phyloP scores from a whole-genome alignment of 2,329 filamentous ascomycete genomes.

The Triangularia setosa region DNA sequence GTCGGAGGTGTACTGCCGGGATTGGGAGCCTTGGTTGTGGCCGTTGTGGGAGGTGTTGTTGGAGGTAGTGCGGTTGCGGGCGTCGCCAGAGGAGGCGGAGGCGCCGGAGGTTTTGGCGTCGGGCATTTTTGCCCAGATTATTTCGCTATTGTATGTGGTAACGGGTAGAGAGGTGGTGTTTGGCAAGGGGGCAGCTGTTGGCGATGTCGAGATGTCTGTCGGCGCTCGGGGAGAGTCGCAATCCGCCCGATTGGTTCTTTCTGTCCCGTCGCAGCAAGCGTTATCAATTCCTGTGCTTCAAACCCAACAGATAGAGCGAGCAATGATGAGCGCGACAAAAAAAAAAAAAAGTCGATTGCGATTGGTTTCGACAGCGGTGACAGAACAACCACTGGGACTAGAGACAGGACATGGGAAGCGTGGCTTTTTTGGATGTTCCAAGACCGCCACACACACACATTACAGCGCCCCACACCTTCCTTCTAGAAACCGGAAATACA shows the following conservation, averaged over 20 bases:
- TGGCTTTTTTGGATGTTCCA: slow-evolving; percentile 3
- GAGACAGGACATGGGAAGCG: slow-evolving; percentile 2
- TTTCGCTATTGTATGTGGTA: background rate
- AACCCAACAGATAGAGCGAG: background rate
- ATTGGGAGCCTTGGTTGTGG: slow-evolving; percentile 73
- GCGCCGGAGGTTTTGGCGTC: slow-evolving; percentile 53
- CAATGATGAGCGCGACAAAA: background rate
- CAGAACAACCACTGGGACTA: background rate
- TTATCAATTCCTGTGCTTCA: background rate
- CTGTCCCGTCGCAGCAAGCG: background rate
- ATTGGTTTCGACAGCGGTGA: background rate
- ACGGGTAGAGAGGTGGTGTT: background rate
- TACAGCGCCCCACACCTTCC: background rate
- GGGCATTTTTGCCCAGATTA: slow-evolving; percentile 34
- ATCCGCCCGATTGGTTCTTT: background rate
- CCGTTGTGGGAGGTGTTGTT: slow-evolving; percentile 42
- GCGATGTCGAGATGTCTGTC: background rate
- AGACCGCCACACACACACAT: background rate
- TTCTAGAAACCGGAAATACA: background rate
- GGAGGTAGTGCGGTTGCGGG: slow-evolving; percentile 32
- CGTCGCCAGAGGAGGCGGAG: slow-evolving; percentile 34
- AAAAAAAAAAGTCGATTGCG: background rate
- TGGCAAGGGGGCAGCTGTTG: background rate
- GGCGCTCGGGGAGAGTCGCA: background rate
- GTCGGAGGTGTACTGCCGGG: slow-evolving; percentile 77